A percentile compares a stretch with the other conserved stretches of the same genome.
Evolutionary conservation across 2,329 filamentous ascomycete genomes (phyloP).

Genomic region (Fusarium nisikadoi): DNA sequence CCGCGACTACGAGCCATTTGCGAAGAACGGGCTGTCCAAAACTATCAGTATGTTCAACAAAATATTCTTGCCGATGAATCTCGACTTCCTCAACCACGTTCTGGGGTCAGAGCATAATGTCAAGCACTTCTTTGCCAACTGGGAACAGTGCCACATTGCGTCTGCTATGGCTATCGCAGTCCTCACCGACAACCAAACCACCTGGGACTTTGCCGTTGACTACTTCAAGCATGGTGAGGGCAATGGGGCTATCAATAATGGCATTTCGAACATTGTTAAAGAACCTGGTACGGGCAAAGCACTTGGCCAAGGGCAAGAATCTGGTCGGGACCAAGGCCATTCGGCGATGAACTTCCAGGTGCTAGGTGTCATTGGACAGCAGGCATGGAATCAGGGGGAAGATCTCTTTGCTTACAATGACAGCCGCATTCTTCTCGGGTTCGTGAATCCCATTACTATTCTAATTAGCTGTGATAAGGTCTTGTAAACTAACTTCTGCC

Average conservation of each 20-base stretch:
- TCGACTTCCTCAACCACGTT: neutral
- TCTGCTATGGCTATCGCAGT: slow-evolving; percentile 26
- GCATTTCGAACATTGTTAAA: slow-evolving; percentile 5
- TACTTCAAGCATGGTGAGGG: slow-evolving; percentile 29
- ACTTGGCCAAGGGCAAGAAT: slow-evolving; percentile 28
- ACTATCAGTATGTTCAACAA: neutral
- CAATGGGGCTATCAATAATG: slow-evolving; percentile 15
- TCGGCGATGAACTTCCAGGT: slow-evolving; percentile 13
- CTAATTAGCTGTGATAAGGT: fast-evolving
- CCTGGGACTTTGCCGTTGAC: slow-evolving; percentile 2
- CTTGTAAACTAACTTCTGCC: neutral
- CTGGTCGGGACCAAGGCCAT: slow-evolving; percentile 30
- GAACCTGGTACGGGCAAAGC: slow-evolving; percentile 5
- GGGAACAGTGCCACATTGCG: slow-evolving; percentile 31
- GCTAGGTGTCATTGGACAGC: slow-evolving; percentile 14
- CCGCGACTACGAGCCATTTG: slow-evolving; percentile 42
- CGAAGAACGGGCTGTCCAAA: neutral
- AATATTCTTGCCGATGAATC: slow-evolving; percentile 1
- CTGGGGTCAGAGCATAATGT: slow-evolving; percentile 10
- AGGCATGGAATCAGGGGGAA: slow-evolving; percentile 27
- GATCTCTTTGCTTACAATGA: slow-evolving; percentile 30
- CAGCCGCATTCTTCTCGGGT: slow-evolving; percentile 34
- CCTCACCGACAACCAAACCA: slow-evolving; percentile 7
- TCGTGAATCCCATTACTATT: neutral
- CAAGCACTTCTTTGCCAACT: slow-evolving; percentile 12